These are phyloP conservation scores for Mortierella sp. DNA, from an alignment of 371 early-diverging fungal genomes.

Conservation along the genomic window DNA sequence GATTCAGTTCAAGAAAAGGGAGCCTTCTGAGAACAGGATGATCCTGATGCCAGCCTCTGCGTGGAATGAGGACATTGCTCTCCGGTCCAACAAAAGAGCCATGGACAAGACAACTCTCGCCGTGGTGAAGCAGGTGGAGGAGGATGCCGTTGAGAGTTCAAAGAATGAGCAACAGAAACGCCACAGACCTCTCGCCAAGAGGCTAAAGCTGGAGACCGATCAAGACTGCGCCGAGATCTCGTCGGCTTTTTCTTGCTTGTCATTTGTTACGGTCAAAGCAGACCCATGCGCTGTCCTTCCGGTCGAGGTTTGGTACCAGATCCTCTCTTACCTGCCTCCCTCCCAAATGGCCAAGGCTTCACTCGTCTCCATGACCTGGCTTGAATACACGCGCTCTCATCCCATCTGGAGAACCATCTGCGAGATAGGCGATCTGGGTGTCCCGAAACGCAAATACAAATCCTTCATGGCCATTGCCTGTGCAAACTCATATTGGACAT, in stretches of 20 bases:
- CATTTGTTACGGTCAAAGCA: too few species aligned
- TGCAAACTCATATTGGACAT: slow-evolving; percentile 2
- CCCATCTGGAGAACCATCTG: slow-evolving; percentile 3
- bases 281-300: slow-evolving; percentile 13
- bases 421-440: neutral
- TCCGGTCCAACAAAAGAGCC: too few species aligned
- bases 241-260: neutral
- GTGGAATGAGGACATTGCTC: too few species aligned
- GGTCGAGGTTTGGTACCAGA: slow-evolving; percentile 4
- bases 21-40: too few species aligned
- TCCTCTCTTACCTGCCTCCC: slow-evolving; percentile 4
- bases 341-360: slow-evolving; percentile 11
- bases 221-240: neutral
- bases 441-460: slow-evolving; percentile 13
- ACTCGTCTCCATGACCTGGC: slow-evolving; percentile 14
- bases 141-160: too few species aligned
- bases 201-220: neutral
- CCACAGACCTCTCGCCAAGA: neutral
- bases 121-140: neutral
- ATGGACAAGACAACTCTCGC: neutral
- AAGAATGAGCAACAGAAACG: neutral
- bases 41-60: too few species aligned
- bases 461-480: slow-evolving; percentile 14
- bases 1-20: too few species aligned
- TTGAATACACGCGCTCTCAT: neutral